These are phyloP conservation scores for Austroboletus niveus DNA, from an alignment of 1,284 basidiomycete genomes.

Conservation along the genomic window DNA sequence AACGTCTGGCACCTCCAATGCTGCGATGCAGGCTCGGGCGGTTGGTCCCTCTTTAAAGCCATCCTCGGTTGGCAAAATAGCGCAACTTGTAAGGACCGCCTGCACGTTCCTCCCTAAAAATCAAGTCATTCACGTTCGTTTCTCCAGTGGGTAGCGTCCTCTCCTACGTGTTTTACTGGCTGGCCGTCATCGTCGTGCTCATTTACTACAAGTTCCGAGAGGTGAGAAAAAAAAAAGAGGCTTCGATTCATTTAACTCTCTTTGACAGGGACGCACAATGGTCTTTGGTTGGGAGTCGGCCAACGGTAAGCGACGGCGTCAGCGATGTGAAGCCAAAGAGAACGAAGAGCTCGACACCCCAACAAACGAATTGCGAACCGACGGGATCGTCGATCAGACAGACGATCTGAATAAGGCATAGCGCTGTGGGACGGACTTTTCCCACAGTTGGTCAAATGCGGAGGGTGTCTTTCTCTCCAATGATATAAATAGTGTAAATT, in stretches of 20 bases:
- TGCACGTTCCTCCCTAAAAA: not conserved
- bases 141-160: slow-evolving; percentile 62
- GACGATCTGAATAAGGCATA: not conserved
- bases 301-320: slow-evolving; percentile 34
- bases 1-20: slow-evolving; percentile 88
- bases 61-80: slow-evolving; percentile 78
- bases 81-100: slow-evolving; percentile 46
- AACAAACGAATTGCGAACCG: not conserved
- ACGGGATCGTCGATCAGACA: not conserved
- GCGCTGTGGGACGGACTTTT: not conserved
- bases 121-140: not conserved
- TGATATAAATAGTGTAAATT: too few relatives aligned
- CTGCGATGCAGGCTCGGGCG: slow-evolving; percentile 68
- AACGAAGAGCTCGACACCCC: not conserved
- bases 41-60: slow-evolving; percentile 75
- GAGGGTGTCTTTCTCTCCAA: not conserved
- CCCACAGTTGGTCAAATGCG: not conserved
- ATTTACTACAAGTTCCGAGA: slow-evolving; percentile 71
- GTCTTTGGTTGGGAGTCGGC: slow-evolving; percentile 45
- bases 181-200: slow-evolving; percentile 63
- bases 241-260: not conserved
- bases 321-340: slow-evolving; percentile 20
- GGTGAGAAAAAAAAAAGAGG: slow-evolving; percentile 28
- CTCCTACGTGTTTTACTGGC: slow-evolving; percentile 80
- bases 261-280: slow-evolving; percentile 41